Conservation (phyloP, 345 rosid genomes). For the Euphorbia lathyris region DNA sequence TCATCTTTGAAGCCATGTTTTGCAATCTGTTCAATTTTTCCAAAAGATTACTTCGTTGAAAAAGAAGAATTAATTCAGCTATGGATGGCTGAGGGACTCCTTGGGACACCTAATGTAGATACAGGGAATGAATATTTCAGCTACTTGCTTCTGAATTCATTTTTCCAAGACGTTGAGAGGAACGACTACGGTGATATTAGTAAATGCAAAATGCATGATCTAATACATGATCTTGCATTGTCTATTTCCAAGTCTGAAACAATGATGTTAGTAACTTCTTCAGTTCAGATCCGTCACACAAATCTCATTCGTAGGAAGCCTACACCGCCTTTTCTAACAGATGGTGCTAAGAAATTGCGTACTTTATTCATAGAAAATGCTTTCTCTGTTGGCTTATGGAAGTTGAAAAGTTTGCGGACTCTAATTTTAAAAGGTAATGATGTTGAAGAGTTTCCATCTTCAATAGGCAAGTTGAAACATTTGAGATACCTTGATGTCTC, state of each 20-base stretch:
- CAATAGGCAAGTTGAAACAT: slow-evolving; percentile 8
- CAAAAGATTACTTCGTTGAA: not conserved
- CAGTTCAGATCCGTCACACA: not conserved
- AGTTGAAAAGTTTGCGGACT: not conserved
- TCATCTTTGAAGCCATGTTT: too few relatives aligned
- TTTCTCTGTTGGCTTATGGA: too few relatives aligned
- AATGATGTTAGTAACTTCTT: not conserved
- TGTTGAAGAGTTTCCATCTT: not conserved
- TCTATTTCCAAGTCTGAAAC: slow-evolving; percentile 16
- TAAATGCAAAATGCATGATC: too few relatives aligned
- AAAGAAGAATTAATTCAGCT: not conserved
- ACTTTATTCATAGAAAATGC: not conserved
- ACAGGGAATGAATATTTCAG: slow-evolving; percentile 20
- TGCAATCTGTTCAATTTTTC: slow-evolving; percentile 5
- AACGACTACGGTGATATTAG: too few relatives aligned
- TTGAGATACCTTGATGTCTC: too few relatives aligned
- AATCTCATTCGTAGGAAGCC: too few relatives aligned
- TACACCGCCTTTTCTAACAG: not conserved
- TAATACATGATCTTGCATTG: slow-evolving; percentile 23
- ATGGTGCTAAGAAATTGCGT: not conserved
- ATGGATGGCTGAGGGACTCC: slow-evolving; percentile 6
- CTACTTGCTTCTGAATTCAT: slow-evolving; percentile 16
- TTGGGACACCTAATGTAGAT: not conserved
- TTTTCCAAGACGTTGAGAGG: slow-evolving; percentile 19
- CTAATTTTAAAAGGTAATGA: too few relatives aligned